phyloP scores from a whole-genome alignment of 495 filamentous ascomycete species.

The Aspergillus nanangensis region DNA sequence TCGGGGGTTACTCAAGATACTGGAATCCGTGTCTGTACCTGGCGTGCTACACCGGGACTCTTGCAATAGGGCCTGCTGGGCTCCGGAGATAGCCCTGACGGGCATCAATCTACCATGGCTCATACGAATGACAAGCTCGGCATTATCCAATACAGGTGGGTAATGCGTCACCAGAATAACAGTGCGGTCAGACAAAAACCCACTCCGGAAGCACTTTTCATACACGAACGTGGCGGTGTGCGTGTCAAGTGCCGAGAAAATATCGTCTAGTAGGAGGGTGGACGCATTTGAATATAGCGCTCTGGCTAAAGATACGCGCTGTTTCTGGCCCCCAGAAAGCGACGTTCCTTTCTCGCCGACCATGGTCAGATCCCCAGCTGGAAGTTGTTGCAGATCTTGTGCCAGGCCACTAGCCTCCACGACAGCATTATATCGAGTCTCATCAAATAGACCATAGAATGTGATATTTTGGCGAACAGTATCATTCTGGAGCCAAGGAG shows the following conservation, averaged over 20 bases:
- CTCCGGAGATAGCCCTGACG: neutral
- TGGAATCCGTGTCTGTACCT: conserved; percentile 2
- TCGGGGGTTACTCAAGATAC: neutral
- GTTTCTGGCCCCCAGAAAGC: conserved; percentile 63
- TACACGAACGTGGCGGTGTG: conserved; percentile 63
- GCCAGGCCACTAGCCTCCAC: conserved; percentile 54
- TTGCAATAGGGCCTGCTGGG: neutral
- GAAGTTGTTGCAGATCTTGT: conserved; percentile 56
- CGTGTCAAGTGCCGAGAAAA: conserved; percentile 59
- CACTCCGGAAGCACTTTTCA: conserved; percentile 53
- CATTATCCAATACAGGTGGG: conserved; percentile 42
- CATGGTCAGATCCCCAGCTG: conserved; percentile 55
- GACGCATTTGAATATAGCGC: conserved; percentile 59
- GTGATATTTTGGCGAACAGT: conserved; percentile 74
- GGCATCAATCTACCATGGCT: conserved; percentile 32
- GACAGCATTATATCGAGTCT: conserved; percentile 45
- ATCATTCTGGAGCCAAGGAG: conserved; percentile 77
- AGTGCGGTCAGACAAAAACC: conserved; percentile 51
- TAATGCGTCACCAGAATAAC: conserved; percentile 64
- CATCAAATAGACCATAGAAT: conserved; percentile 61
- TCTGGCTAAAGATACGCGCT: conserved; percentile 56
- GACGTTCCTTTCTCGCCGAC: conserved; percentile 62
- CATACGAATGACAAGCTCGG: conserved; percentile 36
- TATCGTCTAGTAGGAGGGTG: conserved; percentile 57
- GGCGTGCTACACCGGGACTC: conserved; percentile 6